Percentiles rank a stretch among this genome's conserved stretches.
Evolutionary conservation across 1,139 yeast species (phyloP).

Genomic region (Candida sanyaensis): DNA sequence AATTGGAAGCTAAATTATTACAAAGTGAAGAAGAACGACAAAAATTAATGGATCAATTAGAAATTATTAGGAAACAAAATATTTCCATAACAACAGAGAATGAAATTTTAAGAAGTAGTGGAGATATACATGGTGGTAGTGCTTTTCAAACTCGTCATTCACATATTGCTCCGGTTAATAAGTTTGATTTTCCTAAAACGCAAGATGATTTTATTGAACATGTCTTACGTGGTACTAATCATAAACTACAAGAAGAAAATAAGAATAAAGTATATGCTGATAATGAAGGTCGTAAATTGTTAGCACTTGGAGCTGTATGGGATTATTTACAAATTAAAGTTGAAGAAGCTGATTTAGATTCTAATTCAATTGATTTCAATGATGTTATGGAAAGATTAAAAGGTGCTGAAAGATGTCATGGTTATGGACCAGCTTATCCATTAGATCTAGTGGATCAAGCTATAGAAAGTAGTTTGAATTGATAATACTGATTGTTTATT

Average conservation of each 20-base stretch:
- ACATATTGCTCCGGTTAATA: constrained; percentile 7
- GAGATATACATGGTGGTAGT: constrained; percentile 1
- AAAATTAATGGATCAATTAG: constrained; percentile 53
- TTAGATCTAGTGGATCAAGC: constrained; percentile 44
- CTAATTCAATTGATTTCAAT: constrained; percentile 53
- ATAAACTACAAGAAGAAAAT: constrained; percentile 19
- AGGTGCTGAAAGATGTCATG: constrained; percentile 78
- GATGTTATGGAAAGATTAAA: constrained; percentile 57
- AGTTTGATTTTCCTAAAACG: constrained; percentile 37
- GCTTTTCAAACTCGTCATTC: background rate
- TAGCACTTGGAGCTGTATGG: constrained; percentile 83
- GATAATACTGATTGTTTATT: background rate
- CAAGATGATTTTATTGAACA: constrained; percentile 37
- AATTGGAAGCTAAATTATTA: constrained; percentile 59
- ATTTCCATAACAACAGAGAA: constrained; percentile 60
- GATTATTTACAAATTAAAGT: constrained; percentile 60
- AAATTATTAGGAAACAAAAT: constrained; percentile 53
- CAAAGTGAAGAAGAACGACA: constrained; percentile 63
- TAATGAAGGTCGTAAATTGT: constrained; percentile 42
- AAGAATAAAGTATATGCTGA: constrained; percentile 38
- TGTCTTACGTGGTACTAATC: constrained; percentile 26
- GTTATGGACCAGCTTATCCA: constrained; percentile 80
- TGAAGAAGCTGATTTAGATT: constrained; percentile 46
- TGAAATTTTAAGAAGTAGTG: constrained; percentile 35
- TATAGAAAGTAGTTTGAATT: constrained; percentile 10